Evolutionary conservation across 2,329 filamentous ascomycete species (phyloP).

Genomic region (Xylariomycetidae sp.): DNA sequence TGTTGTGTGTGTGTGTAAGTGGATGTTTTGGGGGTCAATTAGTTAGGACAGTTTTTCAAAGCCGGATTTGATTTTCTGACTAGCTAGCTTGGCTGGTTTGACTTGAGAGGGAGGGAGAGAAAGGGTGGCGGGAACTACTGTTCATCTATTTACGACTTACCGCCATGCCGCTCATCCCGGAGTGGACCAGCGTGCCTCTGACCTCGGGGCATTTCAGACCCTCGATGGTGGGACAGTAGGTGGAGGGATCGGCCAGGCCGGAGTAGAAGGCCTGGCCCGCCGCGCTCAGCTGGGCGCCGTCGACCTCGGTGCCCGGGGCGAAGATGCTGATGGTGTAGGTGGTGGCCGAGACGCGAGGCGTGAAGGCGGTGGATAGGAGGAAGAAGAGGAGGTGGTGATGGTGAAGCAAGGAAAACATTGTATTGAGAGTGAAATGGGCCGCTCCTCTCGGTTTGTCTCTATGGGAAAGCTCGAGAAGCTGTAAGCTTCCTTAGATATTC

Average conservation of each 20-base stretch:
- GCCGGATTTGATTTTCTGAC: not conserved
- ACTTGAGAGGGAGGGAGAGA: not conserved
- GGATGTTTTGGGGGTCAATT: not conserved
- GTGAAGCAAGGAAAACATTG: slow-evolving; percentile 3
- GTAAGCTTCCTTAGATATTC: too few relatives aligned
- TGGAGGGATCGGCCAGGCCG: slow-evolving; percentile 18
- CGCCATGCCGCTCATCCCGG: slow-evolving; percentile 17
- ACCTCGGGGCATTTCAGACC: slow-evolving; percentile 16
- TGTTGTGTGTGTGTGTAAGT: slow-evolving; percentile 8
- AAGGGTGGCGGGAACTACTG: not conserved
- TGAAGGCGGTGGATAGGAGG: slow-evolving; percentile 4
- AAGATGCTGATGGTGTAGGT: slow-evolving; percentile 21
- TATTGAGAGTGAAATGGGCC: too few relatives aligned
- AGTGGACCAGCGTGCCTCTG: slow-evolving; percentile 20
- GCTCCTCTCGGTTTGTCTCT: too few relatives aligned
- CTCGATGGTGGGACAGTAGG: slow-evolving; percentile 18
- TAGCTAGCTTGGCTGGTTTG: not conserved
- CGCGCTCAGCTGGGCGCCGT: slow-evolving; percentile 19
- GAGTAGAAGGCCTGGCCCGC: slow-evolving; percentile 17
- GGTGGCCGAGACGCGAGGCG: slow-evolving; percentile 15
- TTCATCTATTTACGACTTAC: slow-evolving; percentile 13
- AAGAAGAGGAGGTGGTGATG: not conserved
- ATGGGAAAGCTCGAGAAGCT: too few relatives aligned
- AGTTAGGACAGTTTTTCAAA: not conserved
- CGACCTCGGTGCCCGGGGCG: slow-evolving; percentile 16